Base-by-base conservation (phyloP, 257 asterid species). In the Sherardia arvensis region DNA sequence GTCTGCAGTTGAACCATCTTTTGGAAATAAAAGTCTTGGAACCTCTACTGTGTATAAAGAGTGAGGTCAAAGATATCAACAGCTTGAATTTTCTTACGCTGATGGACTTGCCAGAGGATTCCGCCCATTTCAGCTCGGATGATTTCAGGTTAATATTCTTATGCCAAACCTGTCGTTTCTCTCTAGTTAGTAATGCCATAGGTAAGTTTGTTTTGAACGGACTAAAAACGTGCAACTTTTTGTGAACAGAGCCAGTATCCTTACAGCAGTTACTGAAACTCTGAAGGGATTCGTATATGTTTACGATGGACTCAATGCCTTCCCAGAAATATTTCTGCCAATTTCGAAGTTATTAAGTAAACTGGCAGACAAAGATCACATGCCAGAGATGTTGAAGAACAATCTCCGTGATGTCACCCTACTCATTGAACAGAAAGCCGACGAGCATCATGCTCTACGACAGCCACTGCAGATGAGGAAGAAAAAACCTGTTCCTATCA, bases 261-360 rank as follows among this genome's bases (percentile, higher is more conserved):
- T 93, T 30, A 71, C 69, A 60, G 78, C 94, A 34, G 76, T 81
- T 60, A 69, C 83, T 56, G 88, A 80, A 62, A 84, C 85, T 33
- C 86, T 93, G 36, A 77, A 71, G 80, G 96, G 96, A 67, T 93
- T 82, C 63, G 75, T 83, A 49, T 65, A 62, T 72, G 67, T 75
- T 23, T 84, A 76, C 34, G 80, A 73, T 66, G 86, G 70, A 71
- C 68, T 84, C 62, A 84, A 79, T 48, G 87, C 96, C 57, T 93
- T 90, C 66, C 94, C 97, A 0, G 99, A 93, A 80, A 84, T 90
- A 69, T 85, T 93, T 76, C 45, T 74, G 74, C 96, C 97, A 14
- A 71, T 87, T 58, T 69, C 84, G 25, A 76, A 77, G 65, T 22
- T 90, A 59, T 67, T 87, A 69, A 62, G 40, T 1, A 85, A 75